Percentiles rank a stretch among this genome's conserved stretches.
phyloP scores from a whole-genome alignment of 1,284 basidiomycete genomes.

The Sporisorium graminicola region DNA sequence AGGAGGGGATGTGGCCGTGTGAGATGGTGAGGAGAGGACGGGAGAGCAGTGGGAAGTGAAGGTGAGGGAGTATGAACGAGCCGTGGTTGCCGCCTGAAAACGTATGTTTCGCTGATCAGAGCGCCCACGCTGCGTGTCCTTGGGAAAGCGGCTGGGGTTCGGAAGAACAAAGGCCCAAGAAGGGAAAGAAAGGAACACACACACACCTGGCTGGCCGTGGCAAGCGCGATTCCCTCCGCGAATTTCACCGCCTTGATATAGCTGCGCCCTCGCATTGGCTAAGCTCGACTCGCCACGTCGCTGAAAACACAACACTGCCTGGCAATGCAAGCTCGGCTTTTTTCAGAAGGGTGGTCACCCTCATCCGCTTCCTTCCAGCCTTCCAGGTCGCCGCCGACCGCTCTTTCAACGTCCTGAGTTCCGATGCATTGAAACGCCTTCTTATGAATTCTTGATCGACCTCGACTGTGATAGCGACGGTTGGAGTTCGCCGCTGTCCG shows the following conservation, averaged over 20 bases:
- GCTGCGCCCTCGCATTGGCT: background rate
- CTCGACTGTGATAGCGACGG: background rate
- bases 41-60: background rate
- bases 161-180: background rate
- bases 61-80: background rate
- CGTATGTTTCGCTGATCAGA: background rate
- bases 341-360: background rate
- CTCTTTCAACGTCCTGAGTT: background rate
- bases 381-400: background rate
- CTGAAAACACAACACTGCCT: background rate
- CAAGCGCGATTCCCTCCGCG: slow-evolving; percentile 11
- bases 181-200: background rate
- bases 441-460: background rate
- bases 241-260: background rate
- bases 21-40: background rate
- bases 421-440: background rate
- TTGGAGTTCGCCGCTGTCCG: background rate
- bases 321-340: background rate
- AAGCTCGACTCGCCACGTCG: slow-evolving; percentile 10
- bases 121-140: too few species aligned
- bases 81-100: background rate
- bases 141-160: background rate
- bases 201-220: too few species aligned
- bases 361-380: background rate
- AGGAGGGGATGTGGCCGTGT: background rate